Evolutionary conservation across 2,329 filamentous ascomycete species (phyloP).

Genomic region (Metarhizium guizhouense): DNA sequence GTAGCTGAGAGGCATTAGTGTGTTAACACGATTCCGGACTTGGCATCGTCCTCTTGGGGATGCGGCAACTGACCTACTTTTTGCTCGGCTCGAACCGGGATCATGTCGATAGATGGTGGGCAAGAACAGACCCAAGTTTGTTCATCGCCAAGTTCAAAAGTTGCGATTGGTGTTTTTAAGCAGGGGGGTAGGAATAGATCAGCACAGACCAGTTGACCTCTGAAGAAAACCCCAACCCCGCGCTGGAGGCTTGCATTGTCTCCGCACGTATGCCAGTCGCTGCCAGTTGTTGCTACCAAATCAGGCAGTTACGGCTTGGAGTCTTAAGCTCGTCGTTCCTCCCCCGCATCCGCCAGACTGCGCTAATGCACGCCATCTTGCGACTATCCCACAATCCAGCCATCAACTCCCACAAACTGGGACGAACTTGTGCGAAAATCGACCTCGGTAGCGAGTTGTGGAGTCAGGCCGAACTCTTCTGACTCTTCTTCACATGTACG

Average conservation of each 20-base stretch:
- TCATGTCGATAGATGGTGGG: neutral
- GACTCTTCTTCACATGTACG: neutral
- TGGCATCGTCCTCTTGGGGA: no score
- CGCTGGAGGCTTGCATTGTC: neutral
- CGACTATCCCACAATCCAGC: neutral
- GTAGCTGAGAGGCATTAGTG: no score
- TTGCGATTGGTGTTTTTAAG: neutral
- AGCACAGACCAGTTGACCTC: neutral
- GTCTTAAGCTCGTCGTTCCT: neutral
- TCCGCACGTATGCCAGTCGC: neutral
- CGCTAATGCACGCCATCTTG: conserved; percentile 3
- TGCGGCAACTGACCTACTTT: neutral
- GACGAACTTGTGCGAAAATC: neutral
- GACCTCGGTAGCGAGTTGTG: neutral
- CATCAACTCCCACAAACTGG: neutral
- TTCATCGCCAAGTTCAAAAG: neutral
- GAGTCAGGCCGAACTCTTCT: neutral
- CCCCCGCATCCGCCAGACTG: conserved; percentile 1
- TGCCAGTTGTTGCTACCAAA: neutral
- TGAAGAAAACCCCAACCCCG: neutral
- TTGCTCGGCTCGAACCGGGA: neutral
- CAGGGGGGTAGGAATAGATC: neutral
- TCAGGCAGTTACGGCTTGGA: neutral
- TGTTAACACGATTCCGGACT: no score
- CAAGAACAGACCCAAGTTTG: neutral